These are phyloP conservation scores for Cadophora luteo-olivacea DNA, from an alignment of 2,329 filamentous ascomycete genomes.

Conservation along the genomic window DNA sequence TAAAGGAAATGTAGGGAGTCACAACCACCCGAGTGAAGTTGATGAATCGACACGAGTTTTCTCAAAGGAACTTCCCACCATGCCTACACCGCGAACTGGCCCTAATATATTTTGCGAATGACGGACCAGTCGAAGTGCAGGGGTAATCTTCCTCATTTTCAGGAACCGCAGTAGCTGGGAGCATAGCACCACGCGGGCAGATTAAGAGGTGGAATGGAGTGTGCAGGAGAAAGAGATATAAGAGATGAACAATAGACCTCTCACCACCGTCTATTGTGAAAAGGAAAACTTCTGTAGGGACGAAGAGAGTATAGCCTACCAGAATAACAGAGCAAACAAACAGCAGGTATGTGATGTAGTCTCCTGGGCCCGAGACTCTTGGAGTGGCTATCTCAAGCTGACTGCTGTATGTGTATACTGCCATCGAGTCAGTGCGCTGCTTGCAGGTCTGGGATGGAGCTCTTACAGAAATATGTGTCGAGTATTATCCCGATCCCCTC, in stretches of 20 bases:
- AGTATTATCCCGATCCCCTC: constrained; percentile 57
- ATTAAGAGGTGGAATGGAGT: constrained; percentile 59
- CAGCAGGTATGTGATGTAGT: constrained; percentile 70
- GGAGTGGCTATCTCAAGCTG: constrained; percentile 66
- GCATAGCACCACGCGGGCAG: constrained; percentile 60
- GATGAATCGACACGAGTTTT: constrained; percentile 53
- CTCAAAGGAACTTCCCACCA: constrained; percentile 61
- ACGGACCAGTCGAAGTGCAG: constrained; percentile 57
- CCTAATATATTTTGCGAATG: constrained; percentile 59
- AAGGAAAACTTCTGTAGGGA: not conserved
- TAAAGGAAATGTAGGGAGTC: constrained; percentile 46
- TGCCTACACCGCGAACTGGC: constrained; percentile 58
- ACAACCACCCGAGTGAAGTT: constrained; percentile 46
- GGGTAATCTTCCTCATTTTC: constrained; percentile 65
- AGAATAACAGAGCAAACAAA: constrained; percentile 67
- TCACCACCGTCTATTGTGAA: not conserved
- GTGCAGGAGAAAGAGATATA: constrained; percentile 21
- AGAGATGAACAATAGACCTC: constrained; percentile 16
- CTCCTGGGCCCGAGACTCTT: constrained; percentile 66
- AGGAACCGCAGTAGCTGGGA: constrained; percentile 65
- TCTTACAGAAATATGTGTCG: constrained; percentile 72
- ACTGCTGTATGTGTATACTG: constrained; percentile 71
- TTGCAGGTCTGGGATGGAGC: constrained; percentile 5
- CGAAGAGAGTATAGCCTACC: constrained; percentile 57
- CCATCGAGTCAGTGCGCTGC: constrained; percentile 31